Conservation (phyloP, 73 alveolate genomes). For the Tetrahymena elliotti region DNA sequence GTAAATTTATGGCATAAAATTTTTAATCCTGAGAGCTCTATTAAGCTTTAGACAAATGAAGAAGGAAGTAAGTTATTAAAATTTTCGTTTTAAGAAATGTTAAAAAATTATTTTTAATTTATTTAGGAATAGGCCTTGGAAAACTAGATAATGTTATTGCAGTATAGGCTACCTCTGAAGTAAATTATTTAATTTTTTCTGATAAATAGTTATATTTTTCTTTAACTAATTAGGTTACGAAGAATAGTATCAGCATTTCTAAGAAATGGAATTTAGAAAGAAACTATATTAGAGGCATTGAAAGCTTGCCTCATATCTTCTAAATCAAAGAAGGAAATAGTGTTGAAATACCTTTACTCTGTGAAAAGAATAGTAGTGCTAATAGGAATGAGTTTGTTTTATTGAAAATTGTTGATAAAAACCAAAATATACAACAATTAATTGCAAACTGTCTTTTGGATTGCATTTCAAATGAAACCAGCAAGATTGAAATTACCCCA, state of each 20-base stretch:
- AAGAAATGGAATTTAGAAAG: not conserved
- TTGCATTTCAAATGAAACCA: not conserved
- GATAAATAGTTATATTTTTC: not conserved
- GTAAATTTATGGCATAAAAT: not conserved
- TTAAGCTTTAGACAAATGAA: not conserved
- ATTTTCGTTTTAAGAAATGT: not conserved
- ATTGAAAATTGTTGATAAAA: not conserved
- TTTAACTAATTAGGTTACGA: not conserved
- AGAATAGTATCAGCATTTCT: not conserved
- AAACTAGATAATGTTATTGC: not conserved
- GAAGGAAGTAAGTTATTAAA: not conserved
- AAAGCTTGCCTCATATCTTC: not conserved
- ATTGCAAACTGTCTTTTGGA: not conserved
- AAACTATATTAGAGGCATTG: not conserved
- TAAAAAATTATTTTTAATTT: not conserved
- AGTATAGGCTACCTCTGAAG: not conserved
- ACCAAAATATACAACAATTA: not conserved
- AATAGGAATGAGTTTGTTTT: not conserved
- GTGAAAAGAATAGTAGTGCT: not conserved
- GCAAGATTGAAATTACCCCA: not conserved
- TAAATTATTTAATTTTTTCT: not conserved
- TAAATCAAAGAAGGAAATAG: not conserved
- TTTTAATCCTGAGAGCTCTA: not conserved
- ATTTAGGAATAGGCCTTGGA: not conserved
- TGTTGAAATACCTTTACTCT: not conserved